These are phyloP conservation scores for Barbarea vulgaris DNA, from an alignment of 345 rosid genomes.

Conservation along the genomic window DNA sequence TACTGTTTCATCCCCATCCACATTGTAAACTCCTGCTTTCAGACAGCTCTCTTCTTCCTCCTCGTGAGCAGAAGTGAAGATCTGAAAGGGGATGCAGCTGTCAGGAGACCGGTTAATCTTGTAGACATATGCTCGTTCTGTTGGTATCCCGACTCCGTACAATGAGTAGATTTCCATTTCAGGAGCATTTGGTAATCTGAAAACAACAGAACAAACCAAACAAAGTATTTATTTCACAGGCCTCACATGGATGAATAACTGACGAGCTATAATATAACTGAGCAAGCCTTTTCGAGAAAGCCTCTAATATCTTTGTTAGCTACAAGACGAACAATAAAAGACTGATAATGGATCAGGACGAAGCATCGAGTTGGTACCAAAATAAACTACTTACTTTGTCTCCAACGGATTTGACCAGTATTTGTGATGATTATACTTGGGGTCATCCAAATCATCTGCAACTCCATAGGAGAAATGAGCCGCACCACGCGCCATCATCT, in stretches of 20 bases:
- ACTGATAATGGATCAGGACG: conserved; percentile 9
- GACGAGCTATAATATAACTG: conserved; percentile 3
- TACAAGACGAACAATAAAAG: not conserved
- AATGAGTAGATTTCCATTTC: conserved; percentile 89
- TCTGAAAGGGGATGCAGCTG: conserved; percentile 88
- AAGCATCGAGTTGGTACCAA: conserved; percentile 10
- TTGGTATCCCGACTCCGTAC: conserved; percentile 94
- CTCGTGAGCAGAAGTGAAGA: conserved; percentile 68
- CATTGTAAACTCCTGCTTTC: conserved; percentile 79
- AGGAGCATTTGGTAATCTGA: conserved; percentile 90
- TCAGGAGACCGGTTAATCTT: conserved; percentile 67
- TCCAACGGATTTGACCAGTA: conserved; percentile 98
- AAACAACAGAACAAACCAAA: conserved; percentile 36
- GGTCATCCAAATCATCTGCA: conserved; percentile 93
- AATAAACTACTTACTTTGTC: conserved; percentile 63
- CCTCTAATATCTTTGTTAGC: not conserved
- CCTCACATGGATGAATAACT: not conserved
- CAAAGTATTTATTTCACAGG: not conserved
- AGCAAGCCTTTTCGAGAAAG: conserved; percentile 9
- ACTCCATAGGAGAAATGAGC: conserved; percentile 91
- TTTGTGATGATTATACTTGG: conserved; percentile 72
- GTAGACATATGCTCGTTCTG: conserved; percentile 89
- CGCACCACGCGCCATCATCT: conserved; percentile 86
- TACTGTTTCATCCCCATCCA: conserved; percentile 93
- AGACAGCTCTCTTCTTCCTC: conserved; percentile 67